These are phyloP conservation scores for Gaeumannomyces sp. DNA, from an alignment of 2,329 filamentous ascomycete genomes.

Conservation along the genomic window DNA sequence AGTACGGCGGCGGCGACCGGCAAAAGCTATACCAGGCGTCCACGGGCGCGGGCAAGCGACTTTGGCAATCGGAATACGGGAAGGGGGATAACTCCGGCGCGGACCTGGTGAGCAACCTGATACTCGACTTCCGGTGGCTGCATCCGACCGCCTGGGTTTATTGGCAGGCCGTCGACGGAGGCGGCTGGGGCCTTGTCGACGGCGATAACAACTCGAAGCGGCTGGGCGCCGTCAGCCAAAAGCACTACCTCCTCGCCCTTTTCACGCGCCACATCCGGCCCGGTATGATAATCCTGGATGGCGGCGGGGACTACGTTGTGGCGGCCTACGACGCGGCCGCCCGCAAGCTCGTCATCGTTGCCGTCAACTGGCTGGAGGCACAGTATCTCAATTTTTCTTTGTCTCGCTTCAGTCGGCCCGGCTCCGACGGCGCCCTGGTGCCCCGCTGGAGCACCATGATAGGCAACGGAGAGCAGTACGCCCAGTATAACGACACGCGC, in stretches of 20 bases:
- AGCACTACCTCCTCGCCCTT: not conserved
- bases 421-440: not conserved
- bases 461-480: no score
- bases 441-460: not conserved
- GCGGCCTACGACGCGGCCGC: not conserved
- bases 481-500: not conserved
- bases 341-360: not conserved
- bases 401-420: not conserved
- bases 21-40: not conserved
- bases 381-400: not conserved
- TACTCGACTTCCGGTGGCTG: not conserved
- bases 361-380: not conserved
- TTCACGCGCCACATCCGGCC: not conserved
- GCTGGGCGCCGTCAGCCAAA: not conserved
- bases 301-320: not conserved
- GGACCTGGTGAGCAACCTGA: not conserved
- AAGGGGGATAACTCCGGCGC: not conserved
- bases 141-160: not conserved
- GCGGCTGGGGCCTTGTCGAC: not conserved
- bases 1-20: not conserved
- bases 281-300: not conserved
- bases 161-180: not conserved
- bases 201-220: not conserved
- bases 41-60: not conserved
- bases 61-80: not conserved